A percentile compares a stretch with the other conserved stretches of the same genome.
phyloP scores from a whole-genome alignment of 1,284 basidiomycete genomes.

The Sporisorium scitamineum region DNA sequence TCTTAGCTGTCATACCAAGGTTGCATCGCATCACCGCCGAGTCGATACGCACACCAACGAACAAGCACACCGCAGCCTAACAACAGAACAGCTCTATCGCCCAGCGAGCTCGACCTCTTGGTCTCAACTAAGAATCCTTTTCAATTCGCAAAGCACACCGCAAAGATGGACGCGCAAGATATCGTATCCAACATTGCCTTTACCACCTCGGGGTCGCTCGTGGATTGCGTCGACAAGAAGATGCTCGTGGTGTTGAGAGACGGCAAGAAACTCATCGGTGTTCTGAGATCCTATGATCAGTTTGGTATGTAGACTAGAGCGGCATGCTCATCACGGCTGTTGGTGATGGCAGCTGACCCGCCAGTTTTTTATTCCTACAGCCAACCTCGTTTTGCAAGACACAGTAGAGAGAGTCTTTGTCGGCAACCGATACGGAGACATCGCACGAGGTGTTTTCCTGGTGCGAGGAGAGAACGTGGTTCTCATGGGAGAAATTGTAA shows the following conservation, averaged over 20 bases:
- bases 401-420: conserved; percentile 80
- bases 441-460: conserved; percentile 87
- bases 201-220: conserved; percentile 67
- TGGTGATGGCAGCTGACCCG: background rate
- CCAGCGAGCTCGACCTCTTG: background rate
- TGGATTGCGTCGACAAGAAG: conserved; percentile 76
- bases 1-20: background rate
- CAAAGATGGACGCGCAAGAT: conserved; percentile 62
- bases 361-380: conserved; percentile 71
- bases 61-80: background rate
- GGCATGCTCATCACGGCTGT: background rate
- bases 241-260: conserved; percentile 96
- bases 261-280: conserved; percentile 94
- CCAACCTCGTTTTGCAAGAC: conserved; percentile 82
- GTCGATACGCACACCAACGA: background rate
- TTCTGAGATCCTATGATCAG: conserved; percentile 96
- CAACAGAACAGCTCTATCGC: background rate
- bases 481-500: conserved; percentile 92
- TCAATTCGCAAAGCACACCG: background rate
- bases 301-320: conserved; percentile 79
- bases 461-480: conserved; percentile 99
- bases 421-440: conserved; percentile 77
- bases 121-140: background rate
- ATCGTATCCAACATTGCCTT: conserved; percentile 67
- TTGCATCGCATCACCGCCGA: background rate